Percentiles rank a stretch among this genome's conserved stretches.
Conservation (phyloP, 257 asterid genomes). For the Rhazya stricta region DNA sequence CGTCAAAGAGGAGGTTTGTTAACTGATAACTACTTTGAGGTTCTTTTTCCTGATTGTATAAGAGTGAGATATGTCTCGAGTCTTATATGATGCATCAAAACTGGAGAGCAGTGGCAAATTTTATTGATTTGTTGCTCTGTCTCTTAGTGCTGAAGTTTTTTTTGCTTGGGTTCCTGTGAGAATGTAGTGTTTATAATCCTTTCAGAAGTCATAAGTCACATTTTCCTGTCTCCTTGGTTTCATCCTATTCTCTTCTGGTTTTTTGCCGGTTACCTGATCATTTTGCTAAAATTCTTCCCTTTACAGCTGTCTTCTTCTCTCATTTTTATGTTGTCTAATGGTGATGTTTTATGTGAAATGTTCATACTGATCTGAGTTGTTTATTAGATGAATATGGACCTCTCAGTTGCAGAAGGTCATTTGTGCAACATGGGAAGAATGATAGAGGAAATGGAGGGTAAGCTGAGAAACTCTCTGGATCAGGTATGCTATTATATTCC, state of each 20-base stretch:
- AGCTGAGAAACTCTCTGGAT: conserved; percentile 88
- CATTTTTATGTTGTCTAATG: background rate
- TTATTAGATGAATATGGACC: conserved; percentile 79
- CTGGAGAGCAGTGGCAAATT: background rate
- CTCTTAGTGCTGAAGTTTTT: background rate
- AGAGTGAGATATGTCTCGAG: background rate
- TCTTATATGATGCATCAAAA: background rate
- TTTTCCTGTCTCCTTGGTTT: background rate
- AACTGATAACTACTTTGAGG: background rate
- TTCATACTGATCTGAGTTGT: conserved; percentile 1
- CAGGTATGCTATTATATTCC: conserved; percentile 46
- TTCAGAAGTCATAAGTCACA: background rate
- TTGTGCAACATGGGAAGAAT: conserved; percentile 93
- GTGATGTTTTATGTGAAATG: background rate
- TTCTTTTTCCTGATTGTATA: background rate
- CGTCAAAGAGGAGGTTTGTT: background rate
- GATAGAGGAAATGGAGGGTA: conserved; percentile 99
- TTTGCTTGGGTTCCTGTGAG: background rate
- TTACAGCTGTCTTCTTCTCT: background rate
- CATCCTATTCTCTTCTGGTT: background rate
- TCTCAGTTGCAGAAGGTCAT: conserved; percentile 81
- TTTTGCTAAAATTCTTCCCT: background rate
- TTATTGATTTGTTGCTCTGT: background rate
- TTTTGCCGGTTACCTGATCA: background rate
- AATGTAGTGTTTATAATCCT: background rate